phyloP scores from a whole-genome alignment of 2,329 filamentous ascomycete genomes.

The Diaporthe eres region DNA sequence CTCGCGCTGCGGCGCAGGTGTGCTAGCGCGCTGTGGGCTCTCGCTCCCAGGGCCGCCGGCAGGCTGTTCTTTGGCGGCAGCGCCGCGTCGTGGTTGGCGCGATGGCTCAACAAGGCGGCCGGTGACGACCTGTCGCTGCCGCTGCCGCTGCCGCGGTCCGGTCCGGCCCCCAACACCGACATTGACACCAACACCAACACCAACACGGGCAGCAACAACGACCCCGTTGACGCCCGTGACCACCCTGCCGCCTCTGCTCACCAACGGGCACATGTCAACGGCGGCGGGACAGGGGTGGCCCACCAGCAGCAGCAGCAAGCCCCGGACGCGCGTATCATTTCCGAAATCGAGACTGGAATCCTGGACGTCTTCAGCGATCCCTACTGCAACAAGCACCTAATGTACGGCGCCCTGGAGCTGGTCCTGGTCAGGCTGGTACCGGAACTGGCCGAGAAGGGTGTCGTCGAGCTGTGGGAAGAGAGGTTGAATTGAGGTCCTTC shows the following conservation, averaged over 20 bases:
- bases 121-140: slow-evolving; percentile 5
- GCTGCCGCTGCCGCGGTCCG: slow-evolving; percentile 41
- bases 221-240: not conserved
- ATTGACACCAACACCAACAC: slow-evolving; percentile 48
- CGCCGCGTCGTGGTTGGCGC: slow-evolving; percentile 45
- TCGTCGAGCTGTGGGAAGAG: slow-evolving; percentile 81
- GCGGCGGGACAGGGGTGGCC: slow-evolving; percentile 47
- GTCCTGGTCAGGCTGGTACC: slow-evolving; percentile 87
- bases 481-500: slow-evolving; percentile 62
- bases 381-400: slow-evolving; percentile 93
- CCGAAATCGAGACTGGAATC: slow-evolving; percentile 73
- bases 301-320: slow-evolving; percentile 45
- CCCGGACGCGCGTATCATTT: slow-evolving; percentile 63
- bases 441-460: slow-evolving; percentile 81
- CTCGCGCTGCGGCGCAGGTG: slow-evolving; percentile 75
- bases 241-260: not conserved
- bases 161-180: slow-evolving; percentile 42
- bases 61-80: slow-evolving; percentile 65
- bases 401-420: slow-evolving; percentile 86
- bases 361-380: slow-evolving; percentile 83
- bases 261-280: slow-evolving; percentile 34
- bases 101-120: slow-evolving; percentile 23
- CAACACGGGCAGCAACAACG: not conserved
- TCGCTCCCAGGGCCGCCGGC: slow-evolving; percentile 63
- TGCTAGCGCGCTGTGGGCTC: slow-evolving; percentile 69